Evolutionary conservation across 768 basidiomycete genomes (phyloP).

Genomic region (Tremella mesenterica): DNA sequence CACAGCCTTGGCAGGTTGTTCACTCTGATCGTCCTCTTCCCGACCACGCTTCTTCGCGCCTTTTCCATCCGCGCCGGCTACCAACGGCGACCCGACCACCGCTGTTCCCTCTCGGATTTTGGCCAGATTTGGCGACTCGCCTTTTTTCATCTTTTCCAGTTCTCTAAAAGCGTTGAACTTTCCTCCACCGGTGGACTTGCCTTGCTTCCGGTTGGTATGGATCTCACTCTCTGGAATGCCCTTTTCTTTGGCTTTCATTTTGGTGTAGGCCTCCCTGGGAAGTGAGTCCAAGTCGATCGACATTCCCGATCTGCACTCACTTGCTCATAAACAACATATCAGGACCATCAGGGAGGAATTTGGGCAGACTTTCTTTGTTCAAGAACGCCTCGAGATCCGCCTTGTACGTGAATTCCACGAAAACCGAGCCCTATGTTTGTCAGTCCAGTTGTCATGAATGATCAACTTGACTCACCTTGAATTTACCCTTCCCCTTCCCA

Average conservation of each 20-base stretch:
- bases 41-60: constrained; percentile 20
- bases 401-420: constrained; percentile 73
- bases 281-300: neutral
- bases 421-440: constrained; percentile 68
- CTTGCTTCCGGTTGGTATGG: constrained; percentile 8
- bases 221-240: constrained; percentile 51
- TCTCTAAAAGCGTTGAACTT: constrained; percentile 45
- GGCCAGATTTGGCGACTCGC: constrained; percentile 23
- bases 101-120: constrained; percentile 22
- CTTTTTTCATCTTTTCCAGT: constrained; percentile 37
- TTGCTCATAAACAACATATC: constrained; percentile 82
- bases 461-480: constrained; percentile 58
- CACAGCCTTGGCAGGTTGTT: constrained; percentile 16
- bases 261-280: constrained; percentile 69
- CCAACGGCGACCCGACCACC: constrained; percentile 19
- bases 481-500: constrained; percentile 52
- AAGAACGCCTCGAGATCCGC: constrained; percentile 65
- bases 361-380: constrained; percentile 68
- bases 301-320: constrained; percentile 47
- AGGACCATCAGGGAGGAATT: constrained; percentile 56
- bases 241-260: constrained; percentile 95
- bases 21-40: constrained; percentile 32
- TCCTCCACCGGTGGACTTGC: neutral
- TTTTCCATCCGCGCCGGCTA: constrained; percentile 8
- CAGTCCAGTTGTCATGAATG: constrained; percentile 1